phyloP scores from a whole-genome alignment of 768 basidiomycete species.

The Mrakia frigida region DNA sequence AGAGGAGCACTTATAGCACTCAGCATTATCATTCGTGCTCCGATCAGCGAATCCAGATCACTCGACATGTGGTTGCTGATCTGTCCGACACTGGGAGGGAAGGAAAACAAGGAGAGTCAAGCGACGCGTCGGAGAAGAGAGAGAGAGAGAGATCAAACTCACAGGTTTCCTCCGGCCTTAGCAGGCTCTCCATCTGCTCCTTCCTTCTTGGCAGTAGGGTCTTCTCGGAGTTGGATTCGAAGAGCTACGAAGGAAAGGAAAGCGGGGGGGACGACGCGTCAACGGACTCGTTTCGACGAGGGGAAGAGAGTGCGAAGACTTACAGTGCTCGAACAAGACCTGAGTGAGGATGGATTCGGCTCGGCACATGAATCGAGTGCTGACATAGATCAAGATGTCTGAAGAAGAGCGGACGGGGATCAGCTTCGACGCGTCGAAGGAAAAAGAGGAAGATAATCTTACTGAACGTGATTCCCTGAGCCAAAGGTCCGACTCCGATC shows the following conservation, averaged over 20 bases:
- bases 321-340: slow-evolving; percentile 69
- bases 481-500: slow-evolving; percentile 48
- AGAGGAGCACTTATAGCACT: slow-evolving; percentile 45
- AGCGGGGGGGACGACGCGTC: neutral
- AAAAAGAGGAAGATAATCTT: too few relatives aligned
- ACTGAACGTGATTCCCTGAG: slow-evolving; percentile 38
- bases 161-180: slow-evolving; percentile 12
- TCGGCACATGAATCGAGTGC: slow-evolving; percentile 52
- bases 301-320: neutral
- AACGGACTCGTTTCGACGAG: neutral
- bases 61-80: slow-evolving; percentile 72
- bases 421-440: too few relatives aligned
- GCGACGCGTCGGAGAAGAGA: slow-evolving; percentile 15
- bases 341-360: slow-evolving; percentile 55
- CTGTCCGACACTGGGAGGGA: slow-evolving; percentile 54
- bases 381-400: slow-evolving; percentile 25
- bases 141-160: slow-evolving; percentile 9
- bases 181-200: slow-evolving; percentile 9
- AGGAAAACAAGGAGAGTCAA: neutral
- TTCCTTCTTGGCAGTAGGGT: slow-evolving; percentile 38
- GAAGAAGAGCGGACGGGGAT: too few relatives aligned
- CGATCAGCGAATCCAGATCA: slow-evolving; percentile 51
- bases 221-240: slow-evolving; percentile 59
- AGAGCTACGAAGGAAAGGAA: slow-evolving; percentile 45
- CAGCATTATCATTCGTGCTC: slow-evolving; percentile 45